Evolutionary conservation across 2,329 filamentous ascomycete genomes (phyloP).

Genomic region (Phialocephala sp.): DNA sequence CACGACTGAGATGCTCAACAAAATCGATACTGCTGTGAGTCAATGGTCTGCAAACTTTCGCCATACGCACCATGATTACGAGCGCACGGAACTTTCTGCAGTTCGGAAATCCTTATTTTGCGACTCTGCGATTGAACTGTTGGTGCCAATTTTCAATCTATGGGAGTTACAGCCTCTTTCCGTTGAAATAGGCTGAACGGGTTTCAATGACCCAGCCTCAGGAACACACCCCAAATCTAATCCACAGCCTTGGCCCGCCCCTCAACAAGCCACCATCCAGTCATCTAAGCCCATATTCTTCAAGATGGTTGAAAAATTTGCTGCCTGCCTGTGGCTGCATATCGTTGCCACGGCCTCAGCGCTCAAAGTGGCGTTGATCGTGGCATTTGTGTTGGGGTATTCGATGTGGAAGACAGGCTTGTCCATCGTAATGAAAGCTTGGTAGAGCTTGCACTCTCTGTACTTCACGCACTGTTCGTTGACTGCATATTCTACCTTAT

Average conservation of each 20-base stretch:
- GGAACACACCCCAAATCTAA: constrained; percentile 2
- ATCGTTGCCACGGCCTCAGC: neutral
- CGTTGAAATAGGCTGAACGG: constrained; percentile 14
- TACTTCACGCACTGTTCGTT: constrained; percentile 72
- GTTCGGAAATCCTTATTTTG: neutral
- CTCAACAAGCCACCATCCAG: constrained; percentile 26
- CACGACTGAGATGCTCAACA: neutral
- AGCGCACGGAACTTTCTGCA: neutral
- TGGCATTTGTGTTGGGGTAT: constrained; percentile 54
- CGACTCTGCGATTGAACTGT: neutral
- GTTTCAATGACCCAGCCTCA: constrained; percentile 1
- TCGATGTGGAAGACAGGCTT: constrained; percentile 79
- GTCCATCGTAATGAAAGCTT: constrained; percentile 60
- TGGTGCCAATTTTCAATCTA: neutral
- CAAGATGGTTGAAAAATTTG: constrained; percentile 27
- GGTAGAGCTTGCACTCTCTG: constrained; percentile 63
- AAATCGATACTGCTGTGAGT: neutral
- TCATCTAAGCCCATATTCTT: constrained; percentile 28
- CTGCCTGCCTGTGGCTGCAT: constrained; percentile 14
- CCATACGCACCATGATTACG: constrained; percentile 5
- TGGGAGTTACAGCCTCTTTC: constrained; percentile 13
- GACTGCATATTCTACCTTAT: constrained; percentile 25
- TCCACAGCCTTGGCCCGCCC: neutral
- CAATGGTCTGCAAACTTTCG: neutral
- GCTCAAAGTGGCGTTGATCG: constrained; percentile 13